Base-by-base conservation (phyloP, 2,329 filamentous ascomycete genomes). In the Colletotrichum sp. region DNA sequence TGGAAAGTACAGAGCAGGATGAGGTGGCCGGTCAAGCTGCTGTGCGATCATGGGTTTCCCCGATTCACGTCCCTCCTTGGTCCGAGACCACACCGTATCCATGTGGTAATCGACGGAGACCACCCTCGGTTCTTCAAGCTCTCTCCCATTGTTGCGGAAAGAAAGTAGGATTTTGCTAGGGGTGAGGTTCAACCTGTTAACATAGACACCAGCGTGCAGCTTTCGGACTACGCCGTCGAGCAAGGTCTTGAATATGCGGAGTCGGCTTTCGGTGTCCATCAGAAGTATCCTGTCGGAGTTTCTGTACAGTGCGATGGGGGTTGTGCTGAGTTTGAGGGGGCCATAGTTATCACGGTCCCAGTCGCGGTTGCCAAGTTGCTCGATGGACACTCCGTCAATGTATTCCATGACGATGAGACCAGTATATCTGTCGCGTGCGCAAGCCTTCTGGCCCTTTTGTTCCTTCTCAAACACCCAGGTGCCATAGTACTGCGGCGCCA, bases 181-280 rank as follows among this genome's bases (percentile, higher is more conserved):
- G 7, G 2, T 0, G 34, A 36, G 34, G 2, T 8, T 8, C 34
- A 5, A 8, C 34, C 2, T 36, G 0, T 2, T 3, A 15, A 39
- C 36, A 11, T 5, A 19, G 16, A 44, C 8, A 2, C 36, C 36
- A 44, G 16, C 36, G 36, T 44, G 36, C 36, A 44, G 1, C 3
- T 44, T 19, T 9, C 16, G 16, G 8, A 44, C 36, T 19, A 44
- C 8, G 36, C 36, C 36, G 0, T 44, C 36, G 36, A 44, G 36
- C 36, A 44, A 19, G 36, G 16, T 44, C 36, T 44, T 44, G 36
- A 9, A 44, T 44, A 44, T 19, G 5, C 16, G 16, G 16, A 44
- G 36, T 19, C 36, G 36, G 16, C 36, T 44, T 44, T 44, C 36
- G 36, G 36, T 44, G 11, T 44, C 36, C 36, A 44, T 44, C 16